A percentile compares a stretch with the other conserved stretches of the same genome.
Evolutionary conservation across 1,284 basidiomycete species (phyloP).

Genomic region (Puccinia polysora): DNA sequence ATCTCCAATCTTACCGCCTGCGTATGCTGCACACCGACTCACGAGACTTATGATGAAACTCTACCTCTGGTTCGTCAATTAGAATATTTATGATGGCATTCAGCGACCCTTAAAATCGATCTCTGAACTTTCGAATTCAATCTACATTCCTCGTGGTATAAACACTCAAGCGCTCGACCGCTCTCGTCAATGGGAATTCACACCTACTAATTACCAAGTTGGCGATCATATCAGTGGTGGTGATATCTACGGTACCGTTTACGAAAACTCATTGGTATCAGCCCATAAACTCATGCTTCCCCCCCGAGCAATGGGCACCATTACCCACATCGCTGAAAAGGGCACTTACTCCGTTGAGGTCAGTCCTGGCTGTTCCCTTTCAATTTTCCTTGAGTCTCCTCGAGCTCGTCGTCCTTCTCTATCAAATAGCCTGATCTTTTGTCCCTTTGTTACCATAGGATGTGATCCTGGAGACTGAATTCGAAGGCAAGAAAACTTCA

Average conservation of each 20-base stretch:
- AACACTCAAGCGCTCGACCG: slow-evolving; percentile 94
- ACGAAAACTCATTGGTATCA: slow-evolving; percentile 92
- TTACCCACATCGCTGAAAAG: slow-evolving; percentile 89
- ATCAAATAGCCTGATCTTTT: not conserved
- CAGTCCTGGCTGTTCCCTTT: slow-evolving; percentile 51
- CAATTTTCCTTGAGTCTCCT: not conserved
- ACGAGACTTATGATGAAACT: slow-evolving; percentile 64
- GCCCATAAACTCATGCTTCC: slow-evolving; percentile 96
- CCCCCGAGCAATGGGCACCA: slow-evolving; percentile 87
- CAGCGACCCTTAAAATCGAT: slow-evolving; percentile 66
- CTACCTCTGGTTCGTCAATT: too few species aligned
- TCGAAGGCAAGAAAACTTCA: slow-evolving; percentile 87
- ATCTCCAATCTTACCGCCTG: slow-evolving; percentile 58
- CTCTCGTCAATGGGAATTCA: slow-evolving; percentile 89
- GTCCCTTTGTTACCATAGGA: slow-evolving; percentile 69
- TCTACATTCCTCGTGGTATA: slow-evolving; percentile 97
- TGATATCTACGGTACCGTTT: slow-evolving; percentile 90
- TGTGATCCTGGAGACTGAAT: slow-evolving; percentile 92
- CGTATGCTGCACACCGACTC: slow-evolving; percentile 90
- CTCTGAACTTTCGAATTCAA: slow-evolving; percentile 91
- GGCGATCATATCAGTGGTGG: slow-evolving; percentile 97
- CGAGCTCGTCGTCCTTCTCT: not conserved
- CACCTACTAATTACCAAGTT: slow-evolving; percentile 74
- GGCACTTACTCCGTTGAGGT: slow-evolving; percentile 89
- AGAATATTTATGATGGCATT: slow-evolving; percentile 46